Conservation (phyloP, 2,329 filamentous ascomycete genomes). For the Xylaria sp. region DNA sequence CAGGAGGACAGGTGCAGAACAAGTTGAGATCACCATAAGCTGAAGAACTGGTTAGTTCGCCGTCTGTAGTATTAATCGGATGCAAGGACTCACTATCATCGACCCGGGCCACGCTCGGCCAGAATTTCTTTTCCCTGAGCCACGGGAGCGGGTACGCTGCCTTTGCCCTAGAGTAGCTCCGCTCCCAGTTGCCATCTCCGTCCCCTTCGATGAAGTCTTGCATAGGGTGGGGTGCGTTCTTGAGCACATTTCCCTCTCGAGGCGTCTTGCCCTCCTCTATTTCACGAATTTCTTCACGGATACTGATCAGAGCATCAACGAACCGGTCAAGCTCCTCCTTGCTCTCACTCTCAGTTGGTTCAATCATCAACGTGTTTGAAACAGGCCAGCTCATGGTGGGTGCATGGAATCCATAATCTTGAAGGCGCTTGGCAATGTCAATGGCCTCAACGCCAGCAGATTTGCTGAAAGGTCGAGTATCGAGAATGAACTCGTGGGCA, state of each 20-base stretch:
- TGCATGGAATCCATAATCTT: constrained; percentile 97
- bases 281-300: constrained; percentile 82
- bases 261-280: constrained; percentile 81
- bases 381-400: constrained; percentile 98
- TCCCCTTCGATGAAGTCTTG: constrained; percentile 74
- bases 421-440: constrained; percentile 93
- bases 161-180: constrained; percentile 79
- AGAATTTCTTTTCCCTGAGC: constrained; percentile 96
- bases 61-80: background rate
- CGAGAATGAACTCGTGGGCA: constrained; percentile 96
- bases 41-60: constrained; percentile 43
- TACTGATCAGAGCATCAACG: constrained; percentile 85
- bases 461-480: constrained; percentile 83
- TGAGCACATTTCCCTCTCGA: constrained; percentile 80
- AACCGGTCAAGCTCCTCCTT: constrained; percentile 94
- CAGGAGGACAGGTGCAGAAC: constrained; percentile 92
- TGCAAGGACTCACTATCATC: constrained; percentile 76
- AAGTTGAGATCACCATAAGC: constrained; percentile 91
- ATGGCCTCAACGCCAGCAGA: constrained; percentile 86
- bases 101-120: constrained; percentile 84
- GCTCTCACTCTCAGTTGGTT: constrained; percentile 92
- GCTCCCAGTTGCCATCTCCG: constrained; percentile 70
- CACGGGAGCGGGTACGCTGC: constrained; percentile 86
- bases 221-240: constrained; percentile 86
- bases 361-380: constrained; percentile 95